Evolutionary conservation across 768 basidiomycete genomes (phyloP).

Genomic region (Phylloporus arenicola): DNA sequence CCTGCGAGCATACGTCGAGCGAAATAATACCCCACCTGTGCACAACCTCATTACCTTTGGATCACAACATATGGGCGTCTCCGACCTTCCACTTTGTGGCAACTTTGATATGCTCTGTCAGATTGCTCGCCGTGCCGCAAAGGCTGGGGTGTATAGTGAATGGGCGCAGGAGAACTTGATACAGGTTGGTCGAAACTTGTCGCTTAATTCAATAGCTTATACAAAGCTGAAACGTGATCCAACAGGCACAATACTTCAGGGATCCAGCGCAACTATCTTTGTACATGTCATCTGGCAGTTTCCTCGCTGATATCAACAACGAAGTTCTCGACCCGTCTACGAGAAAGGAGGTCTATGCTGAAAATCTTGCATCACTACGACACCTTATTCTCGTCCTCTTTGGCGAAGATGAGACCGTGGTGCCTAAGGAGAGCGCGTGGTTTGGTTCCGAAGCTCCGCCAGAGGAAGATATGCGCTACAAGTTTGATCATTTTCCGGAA

Average conservation of each 20-base stretch:
- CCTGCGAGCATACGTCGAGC: slow-evolving; percentile 77
- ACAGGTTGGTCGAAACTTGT: slow-evolving; percentile 42
- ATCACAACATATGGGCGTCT: slow-evolving; percentile 82
- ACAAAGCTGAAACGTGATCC: not conserved
- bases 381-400: slow-evolving; percentile 73
- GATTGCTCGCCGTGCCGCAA: slow-evolving; percentile 55
- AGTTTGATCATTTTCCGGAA: not conserved
- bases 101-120: slow-evolving; percentile 67
- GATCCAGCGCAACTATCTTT: slow-evolving; percentile 55
- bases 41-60: slow-evolving; percentile 85
- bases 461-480: slow-evolving; percentile 27
- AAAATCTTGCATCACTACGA: slow-evolving; percentile 55
- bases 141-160: slow-evolving; percentile 58
- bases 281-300: slow-evolving; percentile 59
- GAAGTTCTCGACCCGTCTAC: slow-evolving; percentile 44
- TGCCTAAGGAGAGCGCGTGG: slow-evolving; percentile 84
- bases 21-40: slow-evolving; percentile 66
- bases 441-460: slow-evolving; percentile 64
- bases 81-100: slow-evolving; percentile 64
- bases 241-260: slow-evolving; percentile 81
- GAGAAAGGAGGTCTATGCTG: slow-evolving; percentile 55
- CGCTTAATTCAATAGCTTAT: not conserved
- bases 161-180: slow-evolving; percentile 77
- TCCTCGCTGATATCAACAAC: slow-evolving; percentile 76
- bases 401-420: slow-evolving; percentile 64